Base-by-base conservation (phyloP, 2,329 filamentous ascomycete species). In the Diaporthe batatas region DNA sequence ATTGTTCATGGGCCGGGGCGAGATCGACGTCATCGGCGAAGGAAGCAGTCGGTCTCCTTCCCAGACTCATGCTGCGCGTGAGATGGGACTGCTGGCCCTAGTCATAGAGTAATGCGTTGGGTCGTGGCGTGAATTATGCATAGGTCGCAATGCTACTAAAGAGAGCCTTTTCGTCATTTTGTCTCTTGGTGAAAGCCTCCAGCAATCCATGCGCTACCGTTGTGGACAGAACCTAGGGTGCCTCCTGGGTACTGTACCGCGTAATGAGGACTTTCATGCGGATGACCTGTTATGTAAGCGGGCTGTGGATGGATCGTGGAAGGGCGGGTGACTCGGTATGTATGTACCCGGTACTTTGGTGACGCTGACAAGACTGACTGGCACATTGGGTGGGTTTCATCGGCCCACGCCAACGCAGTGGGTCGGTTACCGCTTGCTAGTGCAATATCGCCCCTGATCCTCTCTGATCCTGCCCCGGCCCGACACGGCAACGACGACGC, bases 341-440 rank as follows among this genome's bases (percentile, higher is more conserved):
- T 29, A 29, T 8, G 6, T 12, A 32, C 18, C 47, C 21, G 25
- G 42, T 34, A 23, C 59, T n/a, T 11, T 42, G 16, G 39, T 4
- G 11, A 16, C 39, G 16, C 18, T 65, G 62, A 51, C 44, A 49
- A n/a, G 44, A 49, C 18, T 10, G 21, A 23, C 21, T 67, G 44
- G 25, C 62, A 51, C 39, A 21, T 16, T 53, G 62, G 32, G 44
- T 67, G 62, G 62, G 47, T 67, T 67, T 67, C 62, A 67, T 67
- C 62, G 47, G 62, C 16, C 62, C 62, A 67, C 47, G 32, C 62
- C 44, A 67, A 49, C 23, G 29, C 42, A 49, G 23, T 49, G 42
- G 23, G 62, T 32, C 47, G 47, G 62, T 51, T 53, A 16, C 44
- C n/a, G 47, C 34, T 32, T 53, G 44, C 51, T 53, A 53, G 47